These are phyloP conservation scores for Candida endomychidarum DNA, from an alignment of 805 yeast genomes.

Conservation along the genomic window DNA sequence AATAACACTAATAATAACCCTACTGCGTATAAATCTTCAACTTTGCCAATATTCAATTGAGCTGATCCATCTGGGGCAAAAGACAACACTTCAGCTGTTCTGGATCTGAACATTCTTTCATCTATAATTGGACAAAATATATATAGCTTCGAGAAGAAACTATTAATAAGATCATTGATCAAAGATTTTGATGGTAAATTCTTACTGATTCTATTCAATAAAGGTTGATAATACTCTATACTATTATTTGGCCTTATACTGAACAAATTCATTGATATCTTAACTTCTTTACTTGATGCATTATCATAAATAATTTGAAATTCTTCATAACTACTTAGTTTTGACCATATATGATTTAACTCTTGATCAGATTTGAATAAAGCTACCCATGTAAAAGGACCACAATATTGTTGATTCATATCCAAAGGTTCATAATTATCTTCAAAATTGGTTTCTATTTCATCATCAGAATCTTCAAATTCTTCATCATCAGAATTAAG, in stretches of 20 bases:
- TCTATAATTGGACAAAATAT: constrained; percentile 49
- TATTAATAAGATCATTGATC: background rate
- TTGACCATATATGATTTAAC: background rate
- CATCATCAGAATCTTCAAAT: constrained; percentile 1
- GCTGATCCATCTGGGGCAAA: background rate
- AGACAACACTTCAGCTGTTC: background rate
- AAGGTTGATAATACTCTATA: background rate
- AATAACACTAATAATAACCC: constrained; percentile 34
- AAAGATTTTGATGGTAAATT: constrained; percentile 5
- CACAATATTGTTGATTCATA: constrained; percentile 3
- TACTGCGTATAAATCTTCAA: constrained; percentile 13
- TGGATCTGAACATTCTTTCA: constrained; percentile 28
- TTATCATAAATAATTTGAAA: constrained; percentile 4
- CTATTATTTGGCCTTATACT: background rate
- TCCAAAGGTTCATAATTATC: constrained; percentile 4
- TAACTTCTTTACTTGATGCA: constrained; percentile 1
- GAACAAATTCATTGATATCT: background rate
- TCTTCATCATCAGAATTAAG: constrained; percentile 1
- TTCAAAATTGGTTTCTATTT: constrained; percentile 3
- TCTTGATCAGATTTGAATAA: constrained; percentile 6
- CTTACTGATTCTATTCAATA: constrained; percentile 3
- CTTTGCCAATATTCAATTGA: background rate
- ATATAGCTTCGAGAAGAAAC: constrained; percentile 41
- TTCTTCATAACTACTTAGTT: constrained; percentile 5
- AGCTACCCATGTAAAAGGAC: constrained; percentile 5